Conservation (phyloP, 2,329 filamentous ascomycete species). For the Phialophora expanda region DNA sequence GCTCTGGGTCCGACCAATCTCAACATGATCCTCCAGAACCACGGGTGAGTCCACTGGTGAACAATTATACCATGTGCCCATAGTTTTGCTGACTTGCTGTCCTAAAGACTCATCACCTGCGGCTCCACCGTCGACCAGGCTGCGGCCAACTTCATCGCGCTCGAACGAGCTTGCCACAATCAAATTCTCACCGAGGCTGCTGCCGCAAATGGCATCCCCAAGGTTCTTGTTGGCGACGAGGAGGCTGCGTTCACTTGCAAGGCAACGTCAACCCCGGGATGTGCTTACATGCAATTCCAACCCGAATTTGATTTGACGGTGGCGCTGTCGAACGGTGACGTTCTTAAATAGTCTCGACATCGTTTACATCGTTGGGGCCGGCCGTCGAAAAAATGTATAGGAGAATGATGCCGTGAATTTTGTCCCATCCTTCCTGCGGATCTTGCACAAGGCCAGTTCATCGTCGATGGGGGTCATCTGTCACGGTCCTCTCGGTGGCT, state of each 20-base stretch:
- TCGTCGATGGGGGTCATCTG: no score
- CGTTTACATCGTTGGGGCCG: no score
- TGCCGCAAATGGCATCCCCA: constrained; percentile 9
- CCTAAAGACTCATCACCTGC: constrained; percentile 45
- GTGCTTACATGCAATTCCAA: constrained; percentile 19
- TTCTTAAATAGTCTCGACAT: not conserved
- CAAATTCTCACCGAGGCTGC: constrained; percentile 54
- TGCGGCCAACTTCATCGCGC: constrained; percentile 59
- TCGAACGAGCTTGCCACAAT: constrained; percentile 60
- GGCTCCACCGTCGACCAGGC: constrained; percentile 57
- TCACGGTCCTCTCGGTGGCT: no score
- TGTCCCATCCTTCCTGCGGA: no score
- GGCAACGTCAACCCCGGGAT: constrained; percentile 10
- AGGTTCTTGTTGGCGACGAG: constrained; percentile 8
- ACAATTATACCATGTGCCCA: not conserved
- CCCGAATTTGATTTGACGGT: constrained; percentile 16
- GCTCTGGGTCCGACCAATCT: constrained; percentile 48
- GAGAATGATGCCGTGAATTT: no score
- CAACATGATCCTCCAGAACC: constrained; percentile 59
- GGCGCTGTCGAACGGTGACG: not conserved
- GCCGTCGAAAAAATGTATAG: not conserved
- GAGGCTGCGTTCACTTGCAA: constrained; percentile 20
- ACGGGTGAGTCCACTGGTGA: constrained; percentile 43
- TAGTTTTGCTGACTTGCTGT: not conserved
- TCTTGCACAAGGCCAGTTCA: no score